Evolutionary conservation across 164 flowering plant species (phyloP).

Genomic region (Vitis labrusca): DNA sequence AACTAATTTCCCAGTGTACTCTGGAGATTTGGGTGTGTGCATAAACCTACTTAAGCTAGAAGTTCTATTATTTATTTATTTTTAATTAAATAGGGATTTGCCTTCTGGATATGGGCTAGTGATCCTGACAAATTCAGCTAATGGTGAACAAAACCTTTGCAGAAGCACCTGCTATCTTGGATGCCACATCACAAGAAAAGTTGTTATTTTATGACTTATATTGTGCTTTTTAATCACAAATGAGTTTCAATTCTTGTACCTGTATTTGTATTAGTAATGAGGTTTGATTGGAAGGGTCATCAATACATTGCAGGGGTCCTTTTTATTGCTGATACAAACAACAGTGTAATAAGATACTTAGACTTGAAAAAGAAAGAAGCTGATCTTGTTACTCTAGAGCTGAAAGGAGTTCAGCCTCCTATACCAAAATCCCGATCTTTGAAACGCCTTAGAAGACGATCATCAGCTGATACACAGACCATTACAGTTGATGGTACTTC

Average conservation of each 20-base stretch:
- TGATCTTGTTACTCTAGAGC: slow-evolving; percentile 67
- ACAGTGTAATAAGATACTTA: slow-evolving; percentile 69
- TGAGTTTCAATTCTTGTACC: neutral
- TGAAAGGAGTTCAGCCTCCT: slow-evolving; percentile 90
- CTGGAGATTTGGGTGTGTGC: too few relatives aligned
- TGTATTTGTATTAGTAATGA: neutral
- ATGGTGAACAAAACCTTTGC: neutral
- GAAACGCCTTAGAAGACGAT: slow-evolving; percentile 77
- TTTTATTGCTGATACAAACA: slow-evolving; percentile 88
- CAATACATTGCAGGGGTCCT: slow-evolving; percentile 62
- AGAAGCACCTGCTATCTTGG: neutral
- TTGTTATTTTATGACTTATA: neutral
- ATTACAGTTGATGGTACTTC: slow-evolving; percentile 54
- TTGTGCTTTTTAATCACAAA: neutral
- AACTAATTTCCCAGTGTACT: too few relatives aligned
- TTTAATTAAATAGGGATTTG: too few relatives aligned
- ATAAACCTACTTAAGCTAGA: too few relatives aligned
- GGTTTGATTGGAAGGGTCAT: neutral
- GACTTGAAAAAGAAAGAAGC: slow-evolving; percentile 57
- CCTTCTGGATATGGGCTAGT: neutral
- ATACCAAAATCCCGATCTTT: slow-evolving; percentile 58
- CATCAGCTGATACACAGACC: slow-evolving; percentile 52
- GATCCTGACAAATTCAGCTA: neutral
- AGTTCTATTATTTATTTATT: too few relatives aligned
- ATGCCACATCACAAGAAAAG: too few relatives aligned